Evolutionary conservation across 495 filamentous ascomycete genomes (phyloP).

Genomic region (Neurospora sp.): DNA sequence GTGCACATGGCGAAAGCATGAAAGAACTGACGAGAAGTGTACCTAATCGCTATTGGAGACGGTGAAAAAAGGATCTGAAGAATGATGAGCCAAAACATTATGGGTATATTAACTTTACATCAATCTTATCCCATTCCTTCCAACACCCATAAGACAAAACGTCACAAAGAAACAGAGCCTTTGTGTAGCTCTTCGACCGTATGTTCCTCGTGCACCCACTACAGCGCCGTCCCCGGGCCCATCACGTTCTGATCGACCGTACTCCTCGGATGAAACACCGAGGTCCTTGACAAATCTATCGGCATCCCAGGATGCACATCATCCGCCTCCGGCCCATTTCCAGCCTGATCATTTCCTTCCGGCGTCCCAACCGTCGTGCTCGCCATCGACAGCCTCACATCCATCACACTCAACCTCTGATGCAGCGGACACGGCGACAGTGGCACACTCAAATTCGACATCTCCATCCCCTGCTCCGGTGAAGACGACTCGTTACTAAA

Average conservation of each 20-base stretch:
- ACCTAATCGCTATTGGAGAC: neutral
- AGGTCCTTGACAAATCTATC: neutral
- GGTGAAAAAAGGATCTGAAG: neutral
- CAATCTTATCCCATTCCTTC: neutral
- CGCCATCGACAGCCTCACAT: neutral
- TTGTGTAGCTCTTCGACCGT: neutral
- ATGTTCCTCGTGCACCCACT: neutral
- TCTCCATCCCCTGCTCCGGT: neutral
- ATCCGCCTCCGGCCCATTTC: neutral
- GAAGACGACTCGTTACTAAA: neutral
- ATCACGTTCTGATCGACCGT: neutral
- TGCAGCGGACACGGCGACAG: neutral
- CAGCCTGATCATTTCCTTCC: neutral
- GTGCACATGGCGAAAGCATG: neutral
- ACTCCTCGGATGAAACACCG: neutral
- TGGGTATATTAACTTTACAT: neutral
- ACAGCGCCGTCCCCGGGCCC: neutral
- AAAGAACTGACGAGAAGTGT: neutral
- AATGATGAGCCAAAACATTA: neutral
- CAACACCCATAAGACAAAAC: neutral
- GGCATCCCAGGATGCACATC: neutral
- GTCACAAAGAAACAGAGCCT: neutral
- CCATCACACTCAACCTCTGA: neutral
- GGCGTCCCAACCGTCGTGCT: neutral
- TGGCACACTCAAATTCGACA: neutral